Percentiles rank a stretch among this genome's conserved stretches.
Evolutionary conservation across 768 basidiomycete species (phyloP).

Genomic region (Amanita pseudoporphyria): DNA sequence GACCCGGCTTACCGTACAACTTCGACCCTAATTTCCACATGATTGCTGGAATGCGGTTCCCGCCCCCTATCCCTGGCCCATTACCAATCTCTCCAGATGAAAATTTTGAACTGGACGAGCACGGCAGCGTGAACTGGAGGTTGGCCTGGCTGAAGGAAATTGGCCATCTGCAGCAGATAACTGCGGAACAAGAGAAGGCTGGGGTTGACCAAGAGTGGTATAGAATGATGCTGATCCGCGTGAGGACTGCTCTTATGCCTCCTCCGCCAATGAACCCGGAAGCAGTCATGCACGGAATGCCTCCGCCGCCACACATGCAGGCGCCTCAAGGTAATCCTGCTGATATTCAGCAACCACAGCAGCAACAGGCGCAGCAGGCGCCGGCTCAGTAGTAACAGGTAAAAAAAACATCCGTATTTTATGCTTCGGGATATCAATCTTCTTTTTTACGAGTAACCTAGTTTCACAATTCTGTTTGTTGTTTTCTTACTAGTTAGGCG

Average conservation of each 20-base stretch:
- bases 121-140: conserved; percentile 76
- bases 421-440: neutral
- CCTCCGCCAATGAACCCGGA: conserved; percentile 41
- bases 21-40: conserved; percentile 68
- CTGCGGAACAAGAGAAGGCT: conserved; percentile 73
- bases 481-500: neutral
- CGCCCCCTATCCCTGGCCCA: conserved; percentile 37
- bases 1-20: conserved; percentile 26
- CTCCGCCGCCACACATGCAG: conserved; percentile 27
- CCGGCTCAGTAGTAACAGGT: neutral
- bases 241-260: conserved; percentile 62
- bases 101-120: conserved; percentile 62
- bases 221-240: conserved; percentile 75
- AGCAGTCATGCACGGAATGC: conserved; percentile 36
- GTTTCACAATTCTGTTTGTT: neutral
- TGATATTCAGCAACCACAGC: conserved; percentile 29
- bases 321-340: conserved; percentile 27
- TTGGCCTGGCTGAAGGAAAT: conserved; percentile 76
- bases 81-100: conserved; percentile 59
- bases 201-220: conserved; percentile 81
- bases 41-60: conserved; percentile 60
- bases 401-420: neutral
- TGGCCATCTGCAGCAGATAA: conserved; percentile 62
- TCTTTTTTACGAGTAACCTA: neutral
- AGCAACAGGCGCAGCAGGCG: conserved; percentile 18